Percentiles rank a stretch among this genome's conserved stretches.
These are phyloP conservation scores for Claviceps arundinis DNA, from an alignment of 2,329 filamentous ascomycete genomes.

Conservation along the genomic window DNA sequence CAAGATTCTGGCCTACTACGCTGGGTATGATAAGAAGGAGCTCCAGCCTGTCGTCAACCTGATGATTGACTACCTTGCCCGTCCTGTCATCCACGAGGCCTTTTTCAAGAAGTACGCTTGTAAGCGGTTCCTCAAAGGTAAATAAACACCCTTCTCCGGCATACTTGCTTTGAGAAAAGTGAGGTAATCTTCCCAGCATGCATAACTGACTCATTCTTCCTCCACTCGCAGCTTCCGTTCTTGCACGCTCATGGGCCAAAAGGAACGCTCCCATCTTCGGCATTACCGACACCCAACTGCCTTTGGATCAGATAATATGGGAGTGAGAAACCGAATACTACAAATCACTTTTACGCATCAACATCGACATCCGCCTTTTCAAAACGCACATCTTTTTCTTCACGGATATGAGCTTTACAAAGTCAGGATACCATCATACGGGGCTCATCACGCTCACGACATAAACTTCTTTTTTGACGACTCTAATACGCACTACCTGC, in stretches of 20 bases:
- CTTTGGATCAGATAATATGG: slow-evolving; percentile 34
- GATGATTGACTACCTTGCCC: slow-evolving; percentile 92
- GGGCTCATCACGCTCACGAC: slow-evolving; percentile 18
- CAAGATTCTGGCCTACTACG: slow-evolving; percentile 74
- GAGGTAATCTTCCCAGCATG: not conserved
- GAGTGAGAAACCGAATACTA: slow-evolving; percentile 3
- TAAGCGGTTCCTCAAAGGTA: slow-evolving; percentile 99
- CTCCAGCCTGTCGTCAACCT: slow-evolving; percentile 83
- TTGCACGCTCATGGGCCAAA: slow-evolving; percentile 89
- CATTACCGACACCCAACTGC: slow-evolving; percentile 35
- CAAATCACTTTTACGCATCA: not conserved
- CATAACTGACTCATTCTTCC: slow-evolving; percentile 9
- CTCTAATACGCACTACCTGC: slow-evolving; percentile 17
- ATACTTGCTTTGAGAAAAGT: not conserved
- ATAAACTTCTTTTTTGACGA: slow-evolving; percentile 15
- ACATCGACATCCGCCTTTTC: slow-evolving; percentile 1
- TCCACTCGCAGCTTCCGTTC: slow-evolving; percentile 57
- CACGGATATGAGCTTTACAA: slow-evolving; percentile 13
- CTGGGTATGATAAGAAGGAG: slow-evolving; percentile 85
- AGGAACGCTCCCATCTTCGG: slow-evolving; percentile 50
- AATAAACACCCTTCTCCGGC: slow-evolving; percentile 14
- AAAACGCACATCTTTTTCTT: slow-evolving; percentile 5
- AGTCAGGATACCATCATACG: slow-evolving; percentile 8
- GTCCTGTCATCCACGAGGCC: slow-evolving; percentile 83
- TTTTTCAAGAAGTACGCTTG: slow-evolving; percentile 99